Evolutionary conservation across 2,329 filamentous ascomycete genomes (phyloP).

Genomic region (Leptographium galeiforme): DNA sequence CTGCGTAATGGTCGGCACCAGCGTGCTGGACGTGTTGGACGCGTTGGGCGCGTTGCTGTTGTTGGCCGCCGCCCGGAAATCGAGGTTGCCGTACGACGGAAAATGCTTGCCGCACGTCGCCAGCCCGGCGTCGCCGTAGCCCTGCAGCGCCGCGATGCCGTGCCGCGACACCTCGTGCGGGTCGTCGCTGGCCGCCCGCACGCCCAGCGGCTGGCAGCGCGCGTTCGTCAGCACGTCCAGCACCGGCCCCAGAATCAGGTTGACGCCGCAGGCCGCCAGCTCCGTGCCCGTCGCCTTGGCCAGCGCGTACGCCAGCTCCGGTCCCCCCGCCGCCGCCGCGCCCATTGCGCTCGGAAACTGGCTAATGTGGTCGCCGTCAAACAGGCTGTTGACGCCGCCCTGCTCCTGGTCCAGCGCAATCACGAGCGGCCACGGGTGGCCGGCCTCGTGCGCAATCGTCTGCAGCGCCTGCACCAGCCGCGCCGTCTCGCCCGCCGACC

Average conservation of each 20-base stretch:
- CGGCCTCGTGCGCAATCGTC: slow-evolving; percentile 78
- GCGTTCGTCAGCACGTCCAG: slow-evolving; percentile 90
- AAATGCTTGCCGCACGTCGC: slow-evolving; percentile 93
- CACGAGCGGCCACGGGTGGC: slow-evolving; percentile 75
- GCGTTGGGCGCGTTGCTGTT: too few relatives aligned
- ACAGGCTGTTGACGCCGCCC: slow-evolving; percentile 92
- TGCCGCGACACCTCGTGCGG: slow-evolving; percentile 91
- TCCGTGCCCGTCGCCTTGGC: slow-evolving; percentile 90
- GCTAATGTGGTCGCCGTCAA: slow-evolving; percentile 88
- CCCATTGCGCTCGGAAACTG: slow-evolving; percentile 98
- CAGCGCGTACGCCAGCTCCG: slow-evolving; percentile 74
- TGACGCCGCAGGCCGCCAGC: slow-evolving; percentile 83
- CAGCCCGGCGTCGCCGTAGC: slow-evolving; percentile 81
- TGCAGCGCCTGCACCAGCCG: slow-evolving; percentile 82
- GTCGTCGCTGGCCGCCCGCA: slow-evolving; percentile 81
- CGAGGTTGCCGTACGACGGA: slow-evolving; percentile 87
- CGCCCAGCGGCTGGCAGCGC: slow-evolving; percentile 78
- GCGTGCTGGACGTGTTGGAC: slow-evolving; percentile 57
- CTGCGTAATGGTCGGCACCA: slow-evolving; percentile 92
- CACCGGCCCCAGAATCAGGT: slow-evolving; percentile 87
- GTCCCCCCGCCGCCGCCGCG: slow-evolving; percentile 78
- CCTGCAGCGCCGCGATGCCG: slow-evolving; percentile 79
- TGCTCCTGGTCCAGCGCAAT: slow-evolving; percentile 96
- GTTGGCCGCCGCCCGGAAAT: slow-evolving; percentile 50
- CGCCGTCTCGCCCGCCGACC: slow-evolving; percentile 82